Evolutionary conservation across 805 yeast species (phyloP).

Genomic region (Myxozyma lipomycoides): DNA sequence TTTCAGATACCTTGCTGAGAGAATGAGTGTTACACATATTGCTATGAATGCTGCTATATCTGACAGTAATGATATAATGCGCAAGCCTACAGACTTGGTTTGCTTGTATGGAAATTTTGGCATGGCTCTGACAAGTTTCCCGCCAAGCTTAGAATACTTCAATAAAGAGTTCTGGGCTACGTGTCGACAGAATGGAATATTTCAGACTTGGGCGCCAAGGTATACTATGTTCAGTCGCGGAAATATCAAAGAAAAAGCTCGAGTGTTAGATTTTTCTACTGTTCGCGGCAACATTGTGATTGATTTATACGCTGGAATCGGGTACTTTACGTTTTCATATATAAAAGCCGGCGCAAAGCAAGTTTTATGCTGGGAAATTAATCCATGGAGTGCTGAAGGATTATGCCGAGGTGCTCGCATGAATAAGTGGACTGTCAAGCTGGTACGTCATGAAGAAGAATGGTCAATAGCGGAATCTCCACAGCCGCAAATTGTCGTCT

Average conservation of each 20-base stretch:
- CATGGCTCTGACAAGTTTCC: constrained; percentile 32
- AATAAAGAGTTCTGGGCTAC: constrained; percentile 67
- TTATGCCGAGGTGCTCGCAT: constrained; percentile 50
- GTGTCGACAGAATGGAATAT: constrained; percentile 65
- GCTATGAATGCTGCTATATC: constrained; percentile 70
- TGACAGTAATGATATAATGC: constrained; percentile 47
- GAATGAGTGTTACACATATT: constrained; percentile 49
- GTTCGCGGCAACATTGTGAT: constrained; percentile 47
- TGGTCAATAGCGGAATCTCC: constrained; percentile 31
- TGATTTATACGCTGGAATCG: constrained; percentile 81
- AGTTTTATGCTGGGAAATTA: constrained; percentile 75
- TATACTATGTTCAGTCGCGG: constrained; percentile 88
- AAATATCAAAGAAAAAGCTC: constrained; percentile 71
- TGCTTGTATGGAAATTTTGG: constrained; percentile 70
- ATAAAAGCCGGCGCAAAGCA: constrained; percentile 49
- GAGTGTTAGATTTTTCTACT: constrained; percentile 48
- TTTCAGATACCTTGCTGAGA: constrained; percentile 27
- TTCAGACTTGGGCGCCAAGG: constrained; percentile 78
- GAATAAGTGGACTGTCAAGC: constrained; percentile 43
- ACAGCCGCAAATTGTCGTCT: constrained; percentile 44
- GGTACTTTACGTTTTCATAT: constrained; percentile 74
- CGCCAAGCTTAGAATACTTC: constrained; percentile 32
- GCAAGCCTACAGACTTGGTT: constrained; percentile 59
- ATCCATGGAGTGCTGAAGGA: constrained; percentile 81
- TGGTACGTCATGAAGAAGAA: constrained; percentile 38